Evolutionary conservation across 2,329 filamentous ascomycete genomes (phyloP).

Genomic region (Parascedosporium putredinis): DNA sequence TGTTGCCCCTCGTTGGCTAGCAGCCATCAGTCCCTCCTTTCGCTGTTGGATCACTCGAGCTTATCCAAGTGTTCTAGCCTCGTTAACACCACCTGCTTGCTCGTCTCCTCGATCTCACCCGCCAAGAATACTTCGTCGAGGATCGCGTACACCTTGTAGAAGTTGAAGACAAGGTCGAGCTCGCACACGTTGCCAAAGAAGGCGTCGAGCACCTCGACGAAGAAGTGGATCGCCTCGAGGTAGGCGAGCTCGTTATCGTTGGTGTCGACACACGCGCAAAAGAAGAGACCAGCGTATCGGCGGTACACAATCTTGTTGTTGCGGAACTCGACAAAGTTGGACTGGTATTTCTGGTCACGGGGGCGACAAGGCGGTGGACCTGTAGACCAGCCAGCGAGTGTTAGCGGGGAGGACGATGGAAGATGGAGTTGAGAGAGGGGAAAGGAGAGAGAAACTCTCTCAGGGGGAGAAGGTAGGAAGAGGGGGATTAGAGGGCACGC

Average conservation of each 20-base stretch:
- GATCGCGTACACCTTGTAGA: constrained; percentile 90
- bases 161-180: constrained; percentile 79
- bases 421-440: not conserved
- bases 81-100: constrained; percentile 94
- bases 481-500: constrained; percentile 15
- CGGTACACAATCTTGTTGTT: constrained; percentile 96
- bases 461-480: constrained; percentile 1
- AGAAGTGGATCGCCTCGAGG: constrained; percentile 97
- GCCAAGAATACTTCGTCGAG: constrained; percentile 96
- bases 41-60: constrained; percentile 53
- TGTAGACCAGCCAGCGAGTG: constrained; percentile 21
- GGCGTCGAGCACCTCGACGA: constrained; percentile 94
- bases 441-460: not conserved
- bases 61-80: constrained; percentile 93
- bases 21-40: not conserved
- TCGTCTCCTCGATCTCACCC: constrained; percentile 97
- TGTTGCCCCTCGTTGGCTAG: not conserved
- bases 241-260: constrained; percentile 98
- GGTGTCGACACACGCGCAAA: constrained; percentile 97
- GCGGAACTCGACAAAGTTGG: constrained; percentile 95
- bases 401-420: not conserved
- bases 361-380: constrained; percentile 95
- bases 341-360: constrained; percentile 98
- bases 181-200: constrained; percentile 99
- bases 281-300: constrained; percentile 94